Percentiles rank a stretch among this genome's conserved stretches.
Conservation (phyloP, 1,284 basidiomycete species). For the Bondarzewia mesenterica region DNA sequence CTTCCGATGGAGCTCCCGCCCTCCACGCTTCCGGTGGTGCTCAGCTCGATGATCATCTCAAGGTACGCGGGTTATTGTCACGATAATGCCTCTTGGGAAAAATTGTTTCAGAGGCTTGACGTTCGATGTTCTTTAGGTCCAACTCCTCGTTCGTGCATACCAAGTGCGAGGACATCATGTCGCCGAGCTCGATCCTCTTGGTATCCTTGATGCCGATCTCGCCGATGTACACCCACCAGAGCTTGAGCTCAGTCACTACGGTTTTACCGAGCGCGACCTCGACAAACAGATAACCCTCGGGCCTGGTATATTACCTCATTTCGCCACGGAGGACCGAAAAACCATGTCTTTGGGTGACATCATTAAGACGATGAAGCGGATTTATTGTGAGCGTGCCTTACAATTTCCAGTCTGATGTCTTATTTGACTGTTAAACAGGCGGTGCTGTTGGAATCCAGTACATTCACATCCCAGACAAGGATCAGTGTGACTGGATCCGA, state of each 20-base stretch:
- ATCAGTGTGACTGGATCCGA: conserved; percentile 99
- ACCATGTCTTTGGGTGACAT: conserved; percentile 91
- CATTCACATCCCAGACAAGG: conserved; percentile 96
- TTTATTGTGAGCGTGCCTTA: conserved; percentile 74
- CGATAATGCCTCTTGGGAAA: too few species aligned
- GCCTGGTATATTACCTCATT: conserved; percentile 94
- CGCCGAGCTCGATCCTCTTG: conserved; percentile 92
- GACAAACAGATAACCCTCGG: conserved; percentile 93
- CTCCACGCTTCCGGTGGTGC: conserved; percentile 64
- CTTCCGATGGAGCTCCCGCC: conserved; percentile 78
- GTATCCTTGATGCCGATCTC: conserved; percentile 86
- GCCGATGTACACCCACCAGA: conserved; percentile 74
- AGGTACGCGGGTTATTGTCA: conserved; percentile 42
- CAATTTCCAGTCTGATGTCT: conserved; percentile 4
- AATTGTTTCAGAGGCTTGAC: conserved; percentile 1
- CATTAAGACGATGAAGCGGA: conserved; percentile 86
- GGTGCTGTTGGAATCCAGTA: conserved; percentile 95
- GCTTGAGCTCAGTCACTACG: conserved; percentile 88
- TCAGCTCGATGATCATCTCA: conserved; percentile 90
- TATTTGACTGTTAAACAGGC: conserved; percentile 37
- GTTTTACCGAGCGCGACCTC: conserved; percentile 90
- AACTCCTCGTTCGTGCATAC: conserved; percentile 95
- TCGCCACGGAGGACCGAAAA: conserved; percentile 76
- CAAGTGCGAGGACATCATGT: conserved; percentile 98
- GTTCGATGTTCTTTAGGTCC: conserved; percentile 52